phyloP scores from a whole-genome alignment of 371 early-diverging fungal species.

The Enterocytospora artemiae region DNA sequence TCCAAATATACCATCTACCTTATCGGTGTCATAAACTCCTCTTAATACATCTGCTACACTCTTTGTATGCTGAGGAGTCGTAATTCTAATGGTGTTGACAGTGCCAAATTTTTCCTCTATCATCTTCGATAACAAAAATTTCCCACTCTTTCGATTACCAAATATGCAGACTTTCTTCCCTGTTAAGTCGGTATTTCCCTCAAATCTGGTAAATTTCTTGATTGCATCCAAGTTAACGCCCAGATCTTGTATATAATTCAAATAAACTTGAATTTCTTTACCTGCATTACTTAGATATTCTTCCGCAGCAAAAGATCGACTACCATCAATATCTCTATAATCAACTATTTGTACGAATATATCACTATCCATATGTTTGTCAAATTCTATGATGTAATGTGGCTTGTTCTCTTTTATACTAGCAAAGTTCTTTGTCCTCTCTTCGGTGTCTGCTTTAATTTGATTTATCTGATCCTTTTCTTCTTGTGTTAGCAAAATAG shows the following conservation, averaged over 20 bases:
- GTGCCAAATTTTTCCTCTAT: not conserved
- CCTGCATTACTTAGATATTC: constrained; percentile 3
- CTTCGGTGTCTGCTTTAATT: constrained; percentile 8
- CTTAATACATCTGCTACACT: not conserved
- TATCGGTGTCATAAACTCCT: not conserved
- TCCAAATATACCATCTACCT: not conserved
- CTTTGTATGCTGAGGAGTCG: not conserved
- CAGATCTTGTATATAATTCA: constrained; percentile 10
- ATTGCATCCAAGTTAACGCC: too few species aligned
- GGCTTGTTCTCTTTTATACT: too few species aligned
- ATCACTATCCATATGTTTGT: constrained; percentile 5
- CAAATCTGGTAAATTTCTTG: too few species aligned
- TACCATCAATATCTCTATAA: constrained; percentile 17
- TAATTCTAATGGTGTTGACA: not conserved
- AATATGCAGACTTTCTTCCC: constrained; percentile 12
- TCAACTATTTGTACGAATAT: constrained; percentile 21
- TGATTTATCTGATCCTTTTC: constrained; percentile 6
- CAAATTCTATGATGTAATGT: not conserved
- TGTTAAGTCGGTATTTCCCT: too few species aligned
- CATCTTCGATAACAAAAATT: constrained; percentile 10
- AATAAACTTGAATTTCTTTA: constrained; percentile 1
- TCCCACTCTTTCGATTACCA: constrained; percentile 18
- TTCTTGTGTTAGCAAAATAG: constrained; percentile 8
- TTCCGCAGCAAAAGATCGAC: constrained; percentile 11
- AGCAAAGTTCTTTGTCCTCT: constrained; percentile 9